A percentile compares a stretch with the other conserved stretches of the same genome.
phyloP scores from a whole-genome alignment of 768 basidiomycete species.

The Suillus occidentalis region DNA sequence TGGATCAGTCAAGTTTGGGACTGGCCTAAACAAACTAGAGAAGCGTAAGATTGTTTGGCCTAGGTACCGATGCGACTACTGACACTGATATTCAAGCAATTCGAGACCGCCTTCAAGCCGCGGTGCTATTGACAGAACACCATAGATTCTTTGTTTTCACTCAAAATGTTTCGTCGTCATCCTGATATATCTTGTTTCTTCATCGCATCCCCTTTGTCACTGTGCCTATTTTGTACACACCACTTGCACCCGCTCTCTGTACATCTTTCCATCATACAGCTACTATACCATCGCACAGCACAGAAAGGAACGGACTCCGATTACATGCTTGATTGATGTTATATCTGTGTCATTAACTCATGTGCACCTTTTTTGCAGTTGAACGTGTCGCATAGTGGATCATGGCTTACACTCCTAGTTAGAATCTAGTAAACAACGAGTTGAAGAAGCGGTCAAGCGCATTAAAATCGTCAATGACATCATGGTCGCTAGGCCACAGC shows the following conservation, averaged over 20 bases:
- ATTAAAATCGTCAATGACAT: neutral
- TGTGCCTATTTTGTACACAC: constrained; percentile 1
- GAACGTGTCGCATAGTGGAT: neutral
- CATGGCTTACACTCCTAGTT: neutral
- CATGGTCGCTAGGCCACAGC: neutral
- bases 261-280: constrained; percentile 6
- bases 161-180: neutral
- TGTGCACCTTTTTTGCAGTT: neutral
- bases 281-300: constrained; percentile 8
- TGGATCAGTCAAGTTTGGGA: constrained; percentile 88
- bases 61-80: neutral
- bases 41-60: constrained; percentile 18
- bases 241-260: constrained; percentile 1
- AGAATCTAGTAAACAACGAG: neutral
- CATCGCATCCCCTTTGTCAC: neutral
- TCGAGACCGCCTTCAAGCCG: constrained; percentile 7
- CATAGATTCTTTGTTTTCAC: constrained; percentile 3
- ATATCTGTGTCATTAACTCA: neutral
- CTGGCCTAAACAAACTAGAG: constrained; percentile 52
- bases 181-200: constrained; percentile 6
- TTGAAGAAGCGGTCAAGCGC: neutral
- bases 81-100: neutral
- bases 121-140: constrained; percentile 4
- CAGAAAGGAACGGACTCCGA: constrained; percentile 5
- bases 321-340: constrained; percentile 7